Evolutionary conservation across 2,329 filamentous ascomycete species (phyloP).

Genomic region (Calonectria pseudoturangicola): DNA sequence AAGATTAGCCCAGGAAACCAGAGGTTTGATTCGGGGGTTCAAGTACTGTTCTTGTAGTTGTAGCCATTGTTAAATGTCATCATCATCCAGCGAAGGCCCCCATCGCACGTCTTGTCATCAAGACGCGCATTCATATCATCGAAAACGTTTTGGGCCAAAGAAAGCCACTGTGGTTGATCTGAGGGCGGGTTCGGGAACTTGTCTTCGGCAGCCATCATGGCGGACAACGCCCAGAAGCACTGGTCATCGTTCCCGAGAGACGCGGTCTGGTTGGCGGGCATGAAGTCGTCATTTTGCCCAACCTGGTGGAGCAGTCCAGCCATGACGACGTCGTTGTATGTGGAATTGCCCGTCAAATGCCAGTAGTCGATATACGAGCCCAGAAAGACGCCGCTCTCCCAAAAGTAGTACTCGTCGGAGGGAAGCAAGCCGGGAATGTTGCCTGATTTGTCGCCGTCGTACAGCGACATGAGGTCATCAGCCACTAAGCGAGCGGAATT

Average conservation of each 20-base stretch:
- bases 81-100: conserved; percentile 1
- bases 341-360: conserved; percentile 15
- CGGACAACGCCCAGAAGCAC: conserved; percentile 9
- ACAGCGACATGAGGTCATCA: conserved; percentile 14
- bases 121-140: background rate
- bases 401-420: background rate
- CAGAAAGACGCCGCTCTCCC: conserved; percentile 9
- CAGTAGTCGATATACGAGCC: conserved; percentile 11
- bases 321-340: conserved; percentile 1
- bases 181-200: conserved; percentile 19
- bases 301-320: background rate
- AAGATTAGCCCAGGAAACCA: background rate
- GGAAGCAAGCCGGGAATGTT: conserved; percentile 12
- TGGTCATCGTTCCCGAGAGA: background rate
- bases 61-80: conserved; percentile 1
- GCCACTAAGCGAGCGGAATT: conserved; percentile 11
- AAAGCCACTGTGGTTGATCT: conserved; percentile 12
- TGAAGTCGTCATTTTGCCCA: background rate
- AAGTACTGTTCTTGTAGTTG: background rate
- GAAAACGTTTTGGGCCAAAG: background rate
- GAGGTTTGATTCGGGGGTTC: no score
- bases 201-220: conserved; percentile 14
- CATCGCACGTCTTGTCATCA: background rate
- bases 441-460: conserved; percentile 8
- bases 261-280: background rate